Percentiles rank a stretch among this genome's conserved stretches.
Evolutionary conservation across 2,329 filamentous ascomycete genomes (phyloP).

Genomic region (Trichoderma sp.): DNA sequence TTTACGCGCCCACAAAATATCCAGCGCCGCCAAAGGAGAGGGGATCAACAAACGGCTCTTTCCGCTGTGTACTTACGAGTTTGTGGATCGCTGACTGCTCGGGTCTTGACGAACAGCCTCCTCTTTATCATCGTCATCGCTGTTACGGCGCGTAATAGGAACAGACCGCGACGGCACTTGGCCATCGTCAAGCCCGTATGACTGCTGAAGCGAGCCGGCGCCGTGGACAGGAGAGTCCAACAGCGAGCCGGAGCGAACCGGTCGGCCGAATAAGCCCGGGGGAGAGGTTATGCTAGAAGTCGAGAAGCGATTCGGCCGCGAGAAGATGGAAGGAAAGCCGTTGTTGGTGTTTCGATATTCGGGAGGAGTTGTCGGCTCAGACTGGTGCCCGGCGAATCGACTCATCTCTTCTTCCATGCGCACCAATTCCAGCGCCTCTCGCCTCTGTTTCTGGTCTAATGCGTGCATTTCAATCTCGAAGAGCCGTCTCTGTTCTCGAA

Average conservation of each 20-base stretch:
- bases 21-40: background rate
- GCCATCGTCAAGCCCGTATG: conserved; percentile 52
- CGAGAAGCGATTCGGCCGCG: conserved; percentile 84
- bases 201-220: conserved; percentile 60
- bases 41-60: conserved; percentile 24
- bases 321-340: conserved; percentile 77
- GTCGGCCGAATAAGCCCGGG: conserved; percentile 71
- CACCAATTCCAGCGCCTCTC: conserved; percentile 79
- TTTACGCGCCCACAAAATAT: background rate
- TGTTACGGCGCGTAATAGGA: conserved; percentile 83
- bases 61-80: conserved; percentile 68
- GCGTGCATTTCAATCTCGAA: conserved; percentile 93
- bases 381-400: conserved; percentile 71
- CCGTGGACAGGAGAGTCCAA: conserved; percentile 75
- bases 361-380: conserved; percentile 93
- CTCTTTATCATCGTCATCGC: conserved; percentile 86
- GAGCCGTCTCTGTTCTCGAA: conserved; percentile 82
- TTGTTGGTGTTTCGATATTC: conserved; percentile 75
- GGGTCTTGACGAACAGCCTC: conserved; percentile 68
- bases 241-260: conserved; percentile 75
- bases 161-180: conserved; percentile 79
- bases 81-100: conserved; percentile 71
- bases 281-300: conserved; percentile 84
- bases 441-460: conserved; percentile 80
- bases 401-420: conserved; percentile 80